These are phyloP conservation scores for Zygotorulaspora danielsina DNA, from an alignment of 805 yeast species.

Conservation along the genomic window DNA sequence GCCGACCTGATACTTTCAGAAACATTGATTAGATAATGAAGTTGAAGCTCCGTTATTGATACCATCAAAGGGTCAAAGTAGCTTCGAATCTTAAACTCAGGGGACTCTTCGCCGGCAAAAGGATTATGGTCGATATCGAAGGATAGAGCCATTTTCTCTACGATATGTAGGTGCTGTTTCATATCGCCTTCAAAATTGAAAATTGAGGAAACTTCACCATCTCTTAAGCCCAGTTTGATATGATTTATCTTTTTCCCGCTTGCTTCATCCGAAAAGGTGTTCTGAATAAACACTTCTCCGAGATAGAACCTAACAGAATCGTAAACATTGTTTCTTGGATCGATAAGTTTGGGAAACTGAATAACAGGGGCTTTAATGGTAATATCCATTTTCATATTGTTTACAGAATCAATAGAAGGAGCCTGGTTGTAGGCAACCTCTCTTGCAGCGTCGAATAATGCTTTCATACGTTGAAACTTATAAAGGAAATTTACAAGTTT, in stretches of 20 bases:
- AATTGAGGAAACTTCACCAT: conserved; percentile 62
- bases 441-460: conserved; percentile 82
- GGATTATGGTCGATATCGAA: conserved; percentile 58
- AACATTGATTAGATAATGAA: conserved; percentile 52
- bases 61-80: conserved; percentile 50
- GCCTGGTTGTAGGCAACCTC: conserved; percentile 86
- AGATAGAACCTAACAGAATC: conserved; percentile 67
- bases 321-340: conserved; percentile 39
- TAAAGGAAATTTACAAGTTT: conserved; percentile 62
- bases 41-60: conserved; percentile 70
- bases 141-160: conserved; percentile 58
- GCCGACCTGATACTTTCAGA: conserved; percentile 53
- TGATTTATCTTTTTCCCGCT: conserved; percentile 43
- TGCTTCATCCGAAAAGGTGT: conserved; percentile 44
- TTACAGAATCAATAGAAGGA: conserved; percentile 48
- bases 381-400: conserved; percentile 65
- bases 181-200: conserved; percentile 46
- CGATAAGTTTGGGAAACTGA: conserved; percentile 62
- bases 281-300: conserved; percentile 76
- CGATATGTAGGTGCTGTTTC: conserved; percentile 56
- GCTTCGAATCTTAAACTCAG: conserved; percentile 53
- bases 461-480: conserved; percentile 80
- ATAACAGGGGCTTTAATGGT: conserved; percentile 76
- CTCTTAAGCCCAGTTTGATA: conserved; percentile 65
- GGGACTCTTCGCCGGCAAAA: conserved; percentile 35